These are phyloP conservation scores for Diatrype stigma DNA, from an alignment of 2,329 filamentous ascomycete genomes.

Conservation along the genomic window DNA sequence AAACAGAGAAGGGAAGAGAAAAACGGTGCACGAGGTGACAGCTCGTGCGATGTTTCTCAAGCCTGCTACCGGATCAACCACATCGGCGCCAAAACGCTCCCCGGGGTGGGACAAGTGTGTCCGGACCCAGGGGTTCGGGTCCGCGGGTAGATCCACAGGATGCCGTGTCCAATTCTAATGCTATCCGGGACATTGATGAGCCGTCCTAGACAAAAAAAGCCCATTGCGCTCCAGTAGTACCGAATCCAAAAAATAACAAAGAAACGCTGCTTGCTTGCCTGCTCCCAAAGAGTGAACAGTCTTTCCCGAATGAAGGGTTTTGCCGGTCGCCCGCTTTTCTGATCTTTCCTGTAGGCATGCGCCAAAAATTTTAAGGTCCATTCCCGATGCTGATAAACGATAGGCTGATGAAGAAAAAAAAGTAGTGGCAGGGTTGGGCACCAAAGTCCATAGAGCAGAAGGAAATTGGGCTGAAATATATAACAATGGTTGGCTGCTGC, in stretches of 20 bases:
- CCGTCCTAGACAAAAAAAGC: not conserved
- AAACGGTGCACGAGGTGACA: not conserved
- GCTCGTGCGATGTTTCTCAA: not conserved
- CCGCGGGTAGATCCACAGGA: not conserved
- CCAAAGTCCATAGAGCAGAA: too few relatives aligned
- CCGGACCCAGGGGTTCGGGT: not conserved
- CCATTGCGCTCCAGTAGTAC: too few relatives aligned
- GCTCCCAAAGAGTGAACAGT: not conserved
- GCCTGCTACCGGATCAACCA: not conserved
- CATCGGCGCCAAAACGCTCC: not conserved
- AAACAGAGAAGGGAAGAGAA: not conserved
- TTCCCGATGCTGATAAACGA: not conserved
- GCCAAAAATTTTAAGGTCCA: not conserved
- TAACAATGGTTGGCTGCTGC: not conserved
- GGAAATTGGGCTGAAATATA: not conserved
- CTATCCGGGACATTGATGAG: not conserved
- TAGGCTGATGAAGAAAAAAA: not conserved
- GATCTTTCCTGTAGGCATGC: constrained; percentile 1
- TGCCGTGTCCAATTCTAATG: not conserved
- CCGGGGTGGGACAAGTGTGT: not conserved
- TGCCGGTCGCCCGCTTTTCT: constrained; percentile 8
- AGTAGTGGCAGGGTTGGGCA: too few relatives aligned
- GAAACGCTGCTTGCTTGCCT: too few relatives aligned
- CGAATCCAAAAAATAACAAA: too few relatives aligned
- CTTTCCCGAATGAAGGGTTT: not conserved